Conservation (phyloP, 2,329 filamentous ascomycete species). For the Aspergillus transmontanensis region DNA sequence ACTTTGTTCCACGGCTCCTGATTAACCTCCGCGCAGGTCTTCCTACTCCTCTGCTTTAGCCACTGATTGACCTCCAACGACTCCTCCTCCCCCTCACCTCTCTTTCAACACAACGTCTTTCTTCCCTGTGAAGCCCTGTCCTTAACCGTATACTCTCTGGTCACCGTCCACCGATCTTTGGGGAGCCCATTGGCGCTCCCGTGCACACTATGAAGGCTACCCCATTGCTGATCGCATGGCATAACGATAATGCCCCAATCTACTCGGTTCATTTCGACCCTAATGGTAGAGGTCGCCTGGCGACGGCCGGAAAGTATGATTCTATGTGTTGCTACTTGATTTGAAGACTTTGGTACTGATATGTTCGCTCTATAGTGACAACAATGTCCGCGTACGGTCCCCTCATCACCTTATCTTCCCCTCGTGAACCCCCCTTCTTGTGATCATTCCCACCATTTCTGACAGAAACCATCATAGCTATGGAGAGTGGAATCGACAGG, state of each 20-base stretch:
- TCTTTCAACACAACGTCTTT: not conserved
- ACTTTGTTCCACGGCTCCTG: constrained; percentile 3
- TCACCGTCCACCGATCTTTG: not conserved
- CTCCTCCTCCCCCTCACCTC: not conserved
- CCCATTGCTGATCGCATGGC: constrained; percentile 97
- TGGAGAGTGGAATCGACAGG: constrained; percentile 88
- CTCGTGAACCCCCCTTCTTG: constrained; percentile 12
- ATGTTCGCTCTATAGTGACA: constrained; percentile 59
- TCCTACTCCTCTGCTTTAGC: not conserved
- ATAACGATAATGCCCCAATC: constrained; percentile 93
- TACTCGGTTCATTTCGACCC: constrained; percentile 98
- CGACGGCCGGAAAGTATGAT: constrained; percentile 77
- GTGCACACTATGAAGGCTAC: constrained; percentile 80
- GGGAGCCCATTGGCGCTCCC: constrained; percentile 31
- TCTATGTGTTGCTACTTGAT: not conserved
- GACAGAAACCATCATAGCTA: constrained; percentile 59
- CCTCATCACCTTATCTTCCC: constrained; percentile 22
- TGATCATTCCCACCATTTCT: constrained; percentile 30
- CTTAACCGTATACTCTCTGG: not conserved
- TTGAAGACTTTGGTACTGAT: constrained; percentile 15
- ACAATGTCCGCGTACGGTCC: constrained; percentile 80
- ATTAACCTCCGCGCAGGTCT: not conserved
- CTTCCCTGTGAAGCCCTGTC: not conserved
- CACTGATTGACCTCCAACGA: not conserved
- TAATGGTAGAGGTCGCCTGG: constrained; percentile 84